phyloP scores from a whole-genome alignment of 2,329 filamentous ascomycete genomes.

The Fusarium sp. region DNA sequence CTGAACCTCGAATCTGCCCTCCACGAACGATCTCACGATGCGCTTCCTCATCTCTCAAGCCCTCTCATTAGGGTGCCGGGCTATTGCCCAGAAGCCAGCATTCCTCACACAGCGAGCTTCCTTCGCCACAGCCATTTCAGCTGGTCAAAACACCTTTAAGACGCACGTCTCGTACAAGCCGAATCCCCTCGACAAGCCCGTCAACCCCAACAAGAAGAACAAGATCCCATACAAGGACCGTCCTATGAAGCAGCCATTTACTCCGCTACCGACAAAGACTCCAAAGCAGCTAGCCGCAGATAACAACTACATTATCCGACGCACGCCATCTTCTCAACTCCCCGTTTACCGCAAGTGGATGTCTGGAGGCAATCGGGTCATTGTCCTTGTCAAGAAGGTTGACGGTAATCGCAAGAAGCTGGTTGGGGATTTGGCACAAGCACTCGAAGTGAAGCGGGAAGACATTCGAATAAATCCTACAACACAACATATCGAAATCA shows the following conservation, averaged over 20 bases:
- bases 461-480: slow-evolving; percentile 64
- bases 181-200: slow-evolving; percentile 30
- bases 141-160: slow-evolving; percentile 38
- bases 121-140: slow-evolving; percentile 28
- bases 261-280: slow-evolving; percentile 46
- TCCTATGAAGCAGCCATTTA: slow-evolving; percentile 40
- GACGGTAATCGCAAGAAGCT: slow-evolving; percentile 75
- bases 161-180: slow-evolving; percentile 37
- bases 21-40: slow-evolving; percentile 38
- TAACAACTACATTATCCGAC: slow-evolving; percentile 72
- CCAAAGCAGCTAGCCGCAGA: slow-evolving; percentile 42
- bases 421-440: slow-evolving; percentile 67
- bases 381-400: slow-evolving; percentile 81
- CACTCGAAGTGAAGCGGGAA: slow-evolving; percentile 64
- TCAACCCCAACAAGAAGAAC: slow-evolving; percentile 41
- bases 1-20: slow-evolving; percentile 9
- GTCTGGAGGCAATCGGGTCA: slow-evolving; percentile 76
- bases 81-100: slow-evolving; percentile 21
- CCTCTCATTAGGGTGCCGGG: slow-evolving; percentile 36
- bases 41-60: slow-evolving; percentile 39
- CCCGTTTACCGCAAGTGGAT: slow-evolving; percentile 80
- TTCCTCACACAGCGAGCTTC: slow-evolving; percentile 23
- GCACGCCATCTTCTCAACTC: slow-evolving; percentile 75
- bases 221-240: slow-evolving; percentile 42
- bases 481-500: slow-evolving; percentile 79